Conservation (phyloP, 2,329 filamentous ascomycete genomes). For the Chalara sp. region DNA sequence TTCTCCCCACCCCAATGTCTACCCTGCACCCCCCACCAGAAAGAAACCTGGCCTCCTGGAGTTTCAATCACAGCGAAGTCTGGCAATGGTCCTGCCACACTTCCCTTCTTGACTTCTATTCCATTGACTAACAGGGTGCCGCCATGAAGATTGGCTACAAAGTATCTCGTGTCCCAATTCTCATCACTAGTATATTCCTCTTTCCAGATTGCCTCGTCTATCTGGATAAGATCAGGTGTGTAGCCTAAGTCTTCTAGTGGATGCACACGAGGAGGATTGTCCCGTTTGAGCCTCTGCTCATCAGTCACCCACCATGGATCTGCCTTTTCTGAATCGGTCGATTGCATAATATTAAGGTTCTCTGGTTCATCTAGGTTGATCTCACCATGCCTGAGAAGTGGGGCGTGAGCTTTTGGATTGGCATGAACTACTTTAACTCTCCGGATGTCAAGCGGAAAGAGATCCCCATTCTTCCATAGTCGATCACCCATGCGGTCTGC, state of each 20-base stretch:
- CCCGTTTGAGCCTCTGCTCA: conserved; percentile 11
- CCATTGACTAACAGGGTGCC: conserved; percentile 22
- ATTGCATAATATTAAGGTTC: neutral
- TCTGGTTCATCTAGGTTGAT: neutral
- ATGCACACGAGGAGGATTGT: conserved; percentile 16
- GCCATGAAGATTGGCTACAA: conserved; percentile 21
- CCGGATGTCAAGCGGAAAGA: conserved; percentile 24
- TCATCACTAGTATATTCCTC: conserved; percentile 16
- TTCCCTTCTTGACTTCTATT: conserved; percentile 16
- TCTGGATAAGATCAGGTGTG: conserved; percentile 3
- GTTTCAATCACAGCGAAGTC: conserved; percentile 22
- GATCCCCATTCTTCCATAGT: neutral
- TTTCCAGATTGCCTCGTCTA: conserved; percentile 15
- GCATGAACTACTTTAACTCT: conserved; percentile 6
- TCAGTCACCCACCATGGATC: conserved; percentile 21
- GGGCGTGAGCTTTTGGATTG: neutral
- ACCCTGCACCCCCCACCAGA: conserved; percentile 22
- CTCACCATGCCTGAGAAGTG: neutral
- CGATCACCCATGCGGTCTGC: conserved; percentile 5
- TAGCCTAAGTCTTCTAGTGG: conserved; percentile 7
- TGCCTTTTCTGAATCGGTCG: conserved; percentile 4
- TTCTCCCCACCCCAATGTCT: conserved; percentile 9
- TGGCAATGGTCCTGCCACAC: conserved; percentile 24
- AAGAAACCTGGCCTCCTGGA: conserved; percentile 19
- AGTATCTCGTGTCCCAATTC: conserved; percentile 14